Evolutionary conservation across 2,329 filamentous ascomycete genomes (phyloP), one percentile per base, ranked within the genome.

Genomic region (Claviceps digitariae): DNA sequence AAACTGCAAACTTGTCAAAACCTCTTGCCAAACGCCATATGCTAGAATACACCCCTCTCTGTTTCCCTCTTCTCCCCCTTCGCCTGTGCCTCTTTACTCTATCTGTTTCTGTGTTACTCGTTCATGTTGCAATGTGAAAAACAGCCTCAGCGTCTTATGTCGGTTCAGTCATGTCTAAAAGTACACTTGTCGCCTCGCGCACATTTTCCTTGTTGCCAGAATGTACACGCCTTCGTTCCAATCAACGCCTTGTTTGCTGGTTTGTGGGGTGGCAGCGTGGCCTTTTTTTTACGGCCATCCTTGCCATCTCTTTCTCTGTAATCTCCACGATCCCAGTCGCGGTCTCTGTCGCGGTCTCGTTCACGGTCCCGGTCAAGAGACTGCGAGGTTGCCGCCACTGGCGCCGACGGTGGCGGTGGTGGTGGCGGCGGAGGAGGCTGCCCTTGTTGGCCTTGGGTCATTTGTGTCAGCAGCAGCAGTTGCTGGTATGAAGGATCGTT

Each of bases 111-210:
- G 15, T 46, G n/a, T n/a, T 40, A 20, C 34, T 36, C 12, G 9
- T 36, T 36, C 31, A 34, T 43, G 29, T 21, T 44, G 36, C 47
- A n/a, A 20, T 41, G 15, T 21, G 8, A 17, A 34, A 23, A 13
- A n/a, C 9, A 25, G 5, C 7, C n/a, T 12, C 25, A 23, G 21
- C 43, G 2, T 34, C 13, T 21, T 45, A 15, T 43, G 29, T 48
- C 54, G 69, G 50, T 15, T 52, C 54, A 70, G 50, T 86, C 82
- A 62, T 89, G 85, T 53, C 84, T 76, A 66, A 84, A 89, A 2
- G 84, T 87, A 69, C 85, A 88, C 61, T 82, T 81, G 38, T 84
- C 82, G 23, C 85, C 85, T 63, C 87, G 83, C 7, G 79, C 80
- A 67, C 85, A 88, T 63, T 82, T 83, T 15, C 84, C 84, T 63